Percentiles rank a stretch among this genome's conserved stretches.
phyloP scores from a whole-genome alignment of 2,329 filamentous ascomycete species.

The Orbilia oligospora region DNA sequence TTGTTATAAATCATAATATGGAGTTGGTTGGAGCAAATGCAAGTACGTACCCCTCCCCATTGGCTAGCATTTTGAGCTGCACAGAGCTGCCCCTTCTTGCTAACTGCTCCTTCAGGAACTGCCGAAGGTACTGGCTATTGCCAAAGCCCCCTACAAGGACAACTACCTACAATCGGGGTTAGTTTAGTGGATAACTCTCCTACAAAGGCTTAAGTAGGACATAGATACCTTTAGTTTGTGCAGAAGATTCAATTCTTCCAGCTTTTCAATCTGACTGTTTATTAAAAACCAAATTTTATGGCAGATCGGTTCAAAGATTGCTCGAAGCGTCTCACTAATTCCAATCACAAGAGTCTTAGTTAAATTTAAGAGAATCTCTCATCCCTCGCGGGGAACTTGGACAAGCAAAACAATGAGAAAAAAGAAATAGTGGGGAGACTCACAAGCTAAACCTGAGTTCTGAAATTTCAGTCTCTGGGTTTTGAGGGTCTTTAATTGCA shows the following conservation, averaged over 20 bases:
- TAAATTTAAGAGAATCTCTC: too few relatives aligned
- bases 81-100: not conserved
- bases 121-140: not conserved
- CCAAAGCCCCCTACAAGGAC: not conserved
- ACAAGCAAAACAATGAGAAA: too few relatives aligned
- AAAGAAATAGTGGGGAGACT: not conserved
- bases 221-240: not conserved
- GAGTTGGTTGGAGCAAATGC: too few relatives aligned
- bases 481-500: not conserved
- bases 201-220: too few relatives aligned
- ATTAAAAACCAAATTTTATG: not conserved
- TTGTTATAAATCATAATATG: not conserved
- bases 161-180: not conserved
- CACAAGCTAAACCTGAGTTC: not conserved
- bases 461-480: not conserved
- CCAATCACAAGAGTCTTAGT: not conserved
- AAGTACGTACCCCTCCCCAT: not conserved
- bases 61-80: not conserved
- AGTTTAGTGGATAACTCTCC: not conserved
- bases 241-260: not conserved
- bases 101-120: not conserved
- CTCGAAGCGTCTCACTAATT: not conserved
- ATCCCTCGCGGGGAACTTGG: too few relatives aligned
- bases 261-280: not conserved
- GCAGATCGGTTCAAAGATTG: not conserved